phyloP scores from a whole-genome alignment of 2,329 filamentous ascomycete genomes.

The Fusarium verrucosum region DNA sequence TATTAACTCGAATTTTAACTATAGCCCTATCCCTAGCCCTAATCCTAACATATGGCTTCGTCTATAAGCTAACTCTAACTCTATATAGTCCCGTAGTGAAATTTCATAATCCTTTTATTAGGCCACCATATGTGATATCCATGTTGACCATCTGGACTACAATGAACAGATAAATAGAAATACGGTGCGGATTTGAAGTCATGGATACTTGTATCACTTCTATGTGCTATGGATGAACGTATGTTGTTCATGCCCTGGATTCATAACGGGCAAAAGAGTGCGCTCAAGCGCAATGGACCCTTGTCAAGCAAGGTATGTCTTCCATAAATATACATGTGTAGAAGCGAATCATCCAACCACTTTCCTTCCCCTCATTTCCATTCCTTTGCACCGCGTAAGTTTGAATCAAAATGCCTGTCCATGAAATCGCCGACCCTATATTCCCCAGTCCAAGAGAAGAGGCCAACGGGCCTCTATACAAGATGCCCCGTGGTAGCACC shows the following conservation, averaged over 20 bases:
- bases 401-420: slow-evolving; percentile 21
- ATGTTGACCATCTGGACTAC: neutral
- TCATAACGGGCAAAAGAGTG: slow-evolving; percentile 30
- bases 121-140: too few species aligned
- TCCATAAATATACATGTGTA: slow-evolving; percentile 45
- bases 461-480: slow-evolving; percentile 6
- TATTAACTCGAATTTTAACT: too few species aligned
- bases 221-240: neutral
- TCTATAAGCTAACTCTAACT: too few species aligned
- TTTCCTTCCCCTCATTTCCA: slow-evolving; percentile 7
- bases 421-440: slow-evolving; percentile 27
- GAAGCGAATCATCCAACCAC: slow-evolving; percentile 43
- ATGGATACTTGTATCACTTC: neutral
- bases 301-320: slow-evolving; percentile 39
- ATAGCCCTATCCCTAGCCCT: too few species aligned
- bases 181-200: neutral
- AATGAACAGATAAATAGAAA: neutral
- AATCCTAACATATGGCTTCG: too few species aligned
- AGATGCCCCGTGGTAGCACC: slow-evolving; percentile 25
- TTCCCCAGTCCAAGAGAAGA: slow-evolving; percentile 22
- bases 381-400: slow-evolving; percentile 14
- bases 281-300: slow-evolving; percentile 20
- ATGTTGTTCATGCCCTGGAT: slow-evolving; percentile 23
- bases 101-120: too few species aligned
- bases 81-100: too few species aligned